These are phyloP conservation scores for Chimonanthus salicifolius DNA, from an alignment of 164 flowering plant species.

Conservation along the genomic window DNA sequence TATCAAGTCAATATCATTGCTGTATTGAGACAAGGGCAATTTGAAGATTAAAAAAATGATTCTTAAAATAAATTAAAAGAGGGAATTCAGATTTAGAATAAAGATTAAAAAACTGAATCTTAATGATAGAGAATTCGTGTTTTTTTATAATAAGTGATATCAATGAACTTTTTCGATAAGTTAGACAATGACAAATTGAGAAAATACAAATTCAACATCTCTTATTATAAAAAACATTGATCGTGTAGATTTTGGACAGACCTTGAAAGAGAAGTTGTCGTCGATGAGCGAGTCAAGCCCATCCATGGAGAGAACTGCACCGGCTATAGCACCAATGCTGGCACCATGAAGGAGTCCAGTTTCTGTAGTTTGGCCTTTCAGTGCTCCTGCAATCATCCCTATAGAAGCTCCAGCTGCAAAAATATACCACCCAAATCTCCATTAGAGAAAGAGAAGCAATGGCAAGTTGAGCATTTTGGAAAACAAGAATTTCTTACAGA, in stretches of 20 bases:
- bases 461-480: not conserved
- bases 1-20: too few species aligned
- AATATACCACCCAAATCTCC: not conserved
- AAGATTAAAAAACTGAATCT: not conserved
- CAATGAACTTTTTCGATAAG: not conserved
- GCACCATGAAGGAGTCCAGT: slow-evolving; percentile 61
- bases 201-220: not conserved
- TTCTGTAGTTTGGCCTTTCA: slow-evolving; percentile 68
- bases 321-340: slow-evolving; percentile 55
- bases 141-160: not conserved
- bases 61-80: too few species aligned
- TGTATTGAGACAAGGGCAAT: too few species aligned
- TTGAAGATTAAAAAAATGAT: too few species aligned
- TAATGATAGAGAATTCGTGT: too few species aligned
- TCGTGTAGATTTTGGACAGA: not conserved
- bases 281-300: slow-evolving; percentile 40
- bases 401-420: slow-evolving; percentile 56
- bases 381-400: slow-evolving; percentile 57
- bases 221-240: not conserved
- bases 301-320: slow-evolving; percentile 59
- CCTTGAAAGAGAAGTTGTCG: slow-evolving; percentile 63
- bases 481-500: too few species aligned
- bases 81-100: too few species aligned
- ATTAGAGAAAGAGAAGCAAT: not conserved
- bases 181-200: not conserved